A percentile compares a stretch with the other conserved stretches of the same genome.
These are phyloP conservation scores for Astrephomene gubernaculifera DNA, from an alignment of 139 green algal species.

Conservation along the genomic window DNA sequence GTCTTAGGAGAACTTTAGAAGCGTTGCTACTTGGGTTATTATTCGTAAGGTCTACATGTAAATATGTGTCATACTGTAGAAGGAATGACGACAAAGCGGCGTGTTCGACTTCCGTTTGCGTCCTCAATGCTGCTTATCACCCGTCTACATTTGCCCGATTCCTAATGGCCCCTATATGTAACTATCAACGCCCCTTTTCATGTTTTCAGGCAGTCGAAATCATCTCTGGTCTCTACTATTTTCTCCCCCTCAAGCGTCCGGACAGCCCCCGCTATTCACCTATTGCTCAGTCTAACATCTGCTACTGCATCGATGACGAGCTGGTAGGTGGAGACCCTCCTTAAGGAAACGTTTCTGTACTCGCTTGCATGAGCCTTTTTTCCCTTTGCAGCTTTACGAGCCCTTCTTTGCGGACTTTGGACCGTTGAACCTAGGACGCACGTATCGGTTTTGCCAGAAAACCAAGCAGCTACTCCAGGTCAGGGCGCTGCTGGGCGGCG, in stretches of 20 bases:
- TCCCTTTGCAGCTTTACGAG: constrained; percentile 81
- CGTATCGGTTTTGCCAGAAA: constrained; percentile 83
- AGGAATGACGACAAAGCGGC: too few species aligned
- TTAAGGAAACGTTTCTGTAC: neutral
- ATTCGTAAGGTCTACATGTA: too few species aligned
- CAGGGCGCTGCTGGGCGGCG: neutral
- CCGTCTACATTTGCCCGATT: too few species aligned
- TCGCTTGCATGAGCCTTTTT: neutral
- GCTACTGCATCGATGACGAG: constrained; percentile 76
- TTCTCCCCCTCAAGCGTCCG: constrained; percentile 56
- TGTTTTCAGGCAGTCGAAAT: constrained; percentile 66
- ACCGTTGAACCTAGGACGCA: constrained; percentile 88
- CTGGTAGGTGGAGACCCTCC: constrained; percentile 59
- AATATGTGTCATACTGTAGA: too few species aligned
- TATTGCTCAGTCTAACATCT: constrained; percentile 54
- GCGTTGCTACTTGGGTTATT: too few species aligned
- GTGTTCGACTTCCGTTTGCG: too few species aligned
- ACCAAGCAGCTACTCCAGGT: constrained; percentile 76
- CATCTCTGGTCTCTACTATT: constrained; percentile 73
- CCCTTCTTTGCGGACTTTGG: constrained; percentile 95
- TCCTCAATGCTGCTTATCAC: too few species aligned
- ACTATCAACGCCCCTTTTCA: too few species aligned
- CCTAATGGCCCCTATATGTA: too few species aligned
- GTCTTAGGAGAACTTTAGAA: too few species aligned
- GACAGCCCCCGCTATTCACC: constrained; percentile 49